phyloP scores from a whole-genome alignment of 768 basidiomycete species.

The Neoboletus subvelutipes region DNA sequence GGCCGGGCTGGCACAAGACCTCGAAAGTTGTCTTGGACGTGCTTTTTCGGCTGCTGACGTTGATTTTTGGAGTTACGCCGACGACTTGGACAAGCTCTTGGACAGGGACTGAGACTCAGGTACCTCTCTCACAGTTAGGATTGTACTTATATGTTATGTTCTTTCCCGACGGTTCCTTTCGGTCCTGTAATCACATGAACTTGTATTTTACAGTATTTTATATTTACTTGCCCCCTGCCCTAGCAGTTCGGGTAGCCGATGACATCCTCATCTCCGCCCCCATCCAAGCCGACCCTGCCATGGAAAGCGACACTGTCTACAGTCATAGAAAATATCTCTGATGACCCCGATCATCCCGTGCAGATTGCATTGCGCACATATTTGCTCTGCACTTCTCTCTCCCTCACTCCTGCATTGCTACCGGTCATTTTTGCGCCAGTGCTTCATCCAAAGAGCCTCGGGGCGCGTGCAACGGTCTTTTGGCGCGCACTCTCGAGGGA shows the following conservation, averaged over 20 bases:
- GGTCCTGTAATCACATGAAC: constrained; percentile 8
- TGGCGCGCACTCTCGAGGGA: constrained; percentile 52
- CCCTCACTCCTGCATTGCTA: constrained; percentile 63
- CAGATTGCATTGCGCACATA: constrained; percentile 69
- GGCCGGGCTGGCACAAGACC: constrained; percentile 42
- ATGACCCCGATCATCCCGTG: constrained; percentile 48
- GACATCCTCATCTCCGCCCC: constrained; percentile 3
- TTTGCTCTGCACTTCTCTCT: constrained; percentile 59
- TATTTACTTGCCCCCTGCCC: neutral
- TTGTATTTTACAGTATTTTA: neutral
- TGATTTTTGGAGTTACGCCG: constrained; percentile 70
- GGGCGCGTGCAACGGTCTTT: constrained; percentile 10
- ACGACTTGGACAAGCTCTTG: constrained; percentile 11
- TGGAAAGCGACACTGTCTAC: constrained; percentile 1
- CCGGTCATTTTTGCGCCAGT: constrained; percentile 46
- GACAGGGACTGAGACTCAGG: constrained; percentile 3
- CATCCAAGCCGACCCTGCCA: neutral
- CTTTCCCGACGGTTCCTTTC: neutral
- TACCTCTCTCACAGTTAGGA: neutral
- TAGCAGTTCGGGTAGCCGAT: neutral
- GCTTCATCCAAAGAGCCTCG: constrained; percentile 25
- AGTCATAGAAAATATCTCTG: constrained; percentile 10
- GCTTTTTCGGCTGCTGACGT: constrained; percentile 41
- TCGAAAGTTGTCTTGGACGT: constrained; percentile 22
- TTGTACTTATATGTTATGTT: neutral